Evolutionary conservation across 495 filamentous ascomycete genomes (phyloP).

Genomic region (Penicillium daleae): DNA sequence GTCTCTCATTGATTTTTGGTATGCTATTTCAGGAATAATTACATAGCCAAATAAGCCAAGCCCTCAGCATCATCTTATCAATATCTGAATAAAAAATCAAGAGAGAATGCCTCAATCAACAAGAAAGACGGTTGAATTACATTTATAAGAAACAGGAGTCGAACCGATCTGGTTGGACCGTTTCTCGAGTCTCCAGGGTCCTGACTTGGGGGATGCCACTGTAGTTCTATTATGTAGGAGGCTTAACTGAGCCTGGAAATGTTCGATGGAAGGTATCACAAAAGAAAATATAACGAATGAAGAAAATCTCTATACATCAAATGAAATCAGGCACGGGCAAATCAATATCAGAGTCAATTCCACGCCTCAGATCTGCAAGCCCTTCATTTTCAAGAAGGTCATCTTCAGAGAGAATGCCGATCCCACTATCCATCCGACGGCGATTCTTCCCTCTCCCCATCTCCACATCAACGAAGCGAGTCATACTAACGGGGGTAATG

Average conservation of each 20-base stretch:
- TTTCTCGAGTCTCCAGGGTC: too few species aligned
- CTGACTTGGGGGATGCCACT: too few species aligned
- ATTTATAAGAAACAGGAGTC: too few species aligned
- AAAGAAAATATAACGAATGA: slow-evolving; percentile 6
- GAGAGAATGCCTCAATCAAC: too few species aligned
- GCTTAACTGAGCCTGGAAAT: background rate
- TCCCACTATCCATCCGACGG: slow-evolving; percentile 61
- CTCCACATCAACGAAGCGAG: slow-evolving; percentile 52
- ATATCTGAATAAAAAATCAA: too few species aligned
- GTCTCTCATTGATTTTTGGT: too few species aligned
- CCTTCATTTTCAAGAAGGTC: slow-evolving; percentile 44
- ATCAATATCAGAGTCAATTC: slow-evolving; percentile 32
- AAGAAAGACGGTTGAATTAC: too few species aligned
- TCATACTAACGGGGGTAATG: slow-evolving; percentile 51
- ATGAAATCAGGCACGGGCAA: slow-evolving; percentile 25
- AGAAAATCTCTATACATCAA: slow-evolving; percentile 8
- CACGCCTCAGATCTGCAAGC: slow-evolving; percentile 22
- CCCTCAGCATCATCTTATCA: too few species aligned
- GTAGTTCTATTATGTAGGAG: background rate
- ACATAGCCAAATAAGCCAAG: too few species aligned
- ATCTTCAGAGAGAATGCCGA: slow-evolving; percentile 67
- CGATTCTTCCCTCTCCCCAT: slow-evolving; percentile 49
- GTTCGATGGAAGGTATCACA: background rate
- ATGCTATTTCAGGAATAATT: too few species aligned
- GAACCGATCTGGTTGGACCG: too few species aligned